phyloP scores from a whole-genome alignment of 1,284 basidiomycete species.

The Ganoderma lingzhi region DNA sequence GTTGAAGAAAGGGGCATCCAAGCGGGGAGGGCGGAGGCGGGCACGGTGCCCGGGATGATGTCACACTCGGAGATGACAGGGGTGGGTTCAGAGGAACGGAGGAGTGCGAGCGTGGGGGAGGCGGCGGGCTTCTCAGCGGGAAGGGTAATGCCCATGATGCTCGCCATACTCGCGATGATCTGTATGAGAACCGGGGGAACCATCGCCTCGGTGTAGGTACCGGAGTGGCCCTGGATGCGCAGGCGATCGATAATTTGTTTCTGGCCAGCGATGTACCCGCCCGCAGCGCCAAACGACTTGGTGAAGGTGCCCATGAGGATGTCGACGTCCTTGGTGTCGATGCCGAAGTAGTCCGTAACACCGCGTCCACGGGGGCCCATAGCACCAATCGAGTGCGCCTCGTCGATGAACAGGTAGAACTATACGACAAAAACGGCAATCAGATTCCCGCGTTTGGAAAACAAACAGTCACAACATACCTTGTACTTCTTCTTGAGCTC shows the following conservation, averaged over 20 bases:
- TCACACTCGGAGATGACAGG: slow-evolving; percentile 44
- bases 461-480: slow-evolving; percentile 52
- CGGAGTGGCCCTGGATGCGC: slow-evolving; percentile 85
- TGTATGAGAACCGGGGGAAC: slow-evolving; percentile 92
- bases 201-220: slow-evolving; percentile 92
- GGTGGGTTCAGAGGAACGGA: slow-evolving; percentile 43
- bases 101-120: slow-evolving; percentile 40
- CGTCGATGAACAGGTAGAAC: slow-evolving; percentile 98
- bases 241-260: slow-evolving; percentile 86
- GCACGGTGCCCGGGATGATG: slow-evolving; percentile 66
- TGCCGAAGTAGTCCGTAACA: slow-evolving; percentile 94
- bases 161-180: slow-evolving; percentile 92
- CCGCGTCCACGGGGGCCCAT: slow-evolving; percentile 95
- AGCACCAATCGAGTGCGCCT: slow-evolving; percentile 97
- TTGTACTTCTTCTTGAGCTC: slow-evolving; percentile 97
- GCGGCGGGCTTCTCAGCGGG: slow-evolving; percentile 44
- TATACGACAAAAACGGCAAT: slow-evolving; percentile 42
- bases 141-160: slow-evolving; percentile 90
- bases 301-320: slow-evolving; percentile 99
- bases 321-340: slow-evolving; percentile 86
- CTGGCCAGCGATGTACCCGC: slow-evolving; percentile 92
- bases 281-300: slow-evolving; percentile 97
- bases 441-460: slow-evolving; percentile 5
- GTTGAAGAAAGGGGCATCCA: slow-evolving; percentile 78
- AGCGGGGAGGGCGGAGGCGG: slow-evolving; percentile 63